Evolutionary conservation across 768 basidiomycete genomes (phyloP).

Genomic region (Termitomyces sp.): DNA sequence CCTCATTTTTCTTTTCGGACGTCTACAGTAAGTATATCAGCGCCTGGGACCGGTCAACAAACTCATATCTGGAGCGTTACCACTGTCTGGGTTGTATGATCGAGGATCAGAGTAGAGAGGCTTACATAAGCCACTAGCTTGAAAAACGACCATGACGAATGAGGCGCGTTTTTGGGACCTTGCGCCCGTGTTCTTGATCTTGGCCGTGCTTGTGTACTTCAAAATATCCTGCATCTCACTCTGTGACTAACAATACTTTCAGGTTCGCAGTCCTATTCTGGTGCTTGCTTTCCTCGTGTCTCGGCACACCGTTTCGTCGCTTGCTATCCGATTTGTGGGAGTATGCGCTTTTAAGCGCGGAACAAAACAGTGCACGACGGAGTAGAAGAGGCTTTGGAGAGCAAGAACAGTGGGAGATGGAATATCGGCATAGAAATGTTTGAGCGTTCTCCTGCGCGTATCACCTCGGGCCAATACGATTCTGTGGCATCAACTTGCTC

Average conservation of each 20-base stretch:
- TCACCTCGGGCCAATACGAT: neutral
- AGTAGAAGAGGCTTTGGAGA: slow-evolving; percentile 38
- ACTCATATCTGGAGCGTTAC: neutral
- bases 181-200: slow-evolving; percentile 38
- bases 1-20: neutral
- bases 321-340: slow-evolving; percentile 48
- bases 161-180: slow-evolving; percentile 27
- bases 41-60: no score
- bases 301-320: slow-evolving; percentile 47
- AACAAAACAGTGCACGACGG: slow-evolving; percentile 19
- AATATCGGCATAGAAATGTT: slow-evolving; percentile 19
- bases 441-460: slow-evolving; percentile 6
- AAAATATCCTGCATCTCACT: neutral
- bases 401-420: slow-evolving; percentile 64
- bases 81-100: neutral
- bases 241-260: slow-evolving; percentile 2
- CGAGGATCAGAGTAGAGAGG: neutral
- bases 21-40: no score
- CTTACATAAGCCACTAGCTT: neutral
- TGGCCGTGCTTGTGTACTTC: slow-evolving; percentile 42
- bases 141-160: slow-evolving; percentile 3
- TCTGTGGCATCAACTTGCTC: neutral
- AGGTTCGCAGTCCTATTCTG: slow-evolving; percentile 53
- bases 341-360: slow-evolving; percentile 37
- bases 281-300: slow-evolving; percentile 67